These are phyloP conservation scores for Kluyveromyces nonfermentans DNA, from an alignment of 805 yeast genomes.

Conservation along the genomic window DNA sequence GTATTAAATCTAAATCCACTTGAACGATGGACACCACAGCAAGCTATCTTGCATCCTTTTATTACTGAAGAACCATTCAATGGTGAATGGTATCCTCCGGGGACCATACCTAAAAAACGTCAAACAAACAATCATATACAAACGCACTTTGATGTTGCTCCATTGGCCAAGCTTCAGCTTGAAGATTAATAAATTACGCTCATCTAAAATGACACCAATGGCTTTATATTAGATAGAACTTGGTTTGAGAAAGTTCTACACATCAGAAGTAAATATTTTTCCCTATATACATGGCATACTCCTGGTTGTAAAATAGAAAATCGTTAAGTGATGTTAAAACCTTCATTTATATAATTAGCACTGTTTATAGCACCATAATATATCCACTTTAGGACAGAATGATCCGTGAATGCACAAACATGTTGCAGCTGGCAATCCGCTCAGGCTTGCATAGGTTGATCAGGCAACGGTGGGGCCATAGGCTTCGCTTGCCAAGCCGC, in stretches of 20 bases:
- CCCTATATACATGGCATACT: background rate
- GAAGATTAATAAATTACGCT: background rate
- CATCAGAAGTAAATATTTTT: background rate
- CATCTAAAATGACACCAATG: background rate
- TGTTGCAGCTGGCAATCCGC: background rate
- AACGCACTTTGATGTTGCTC: conserved; percentile 6
- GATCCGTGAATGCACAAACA: background rate
- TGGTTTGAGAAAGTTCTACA: background rate
- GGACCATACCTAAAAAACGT: conserved; percentile 11
- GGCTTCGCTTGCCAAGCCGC: conserved; percentile 79
- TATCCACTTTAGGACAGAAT: background rate
- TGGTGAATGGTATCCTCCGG: conserved; percentile 48
- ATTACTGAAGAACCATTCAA: conserved; percentile 51
- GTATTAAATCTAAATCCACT: conserved; percentile 79
- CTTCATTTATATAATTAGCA: background rate
- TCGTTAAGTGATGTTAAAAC: background rate
- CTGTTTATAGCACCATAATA: background rate
- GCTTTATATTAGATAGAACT: background rate
- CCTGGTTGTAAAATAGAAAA: conserved; percentile 1
- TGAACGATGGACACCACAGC: conserved; percentile 95
- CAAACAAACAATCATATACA: conserved; percentile 7
- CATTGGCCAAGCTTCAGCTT: conserved; percentile 3
- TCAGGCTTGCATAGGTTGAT: conserved; percentile 31
- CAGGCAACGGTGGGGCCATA: conserved; percentile 51
- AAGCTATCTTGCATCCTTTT: conserved; percentile 87